Base-by-base conservation (phyloP, 1,284 basidiomycete genomes). In the Chalciporus sp. region DNA sequence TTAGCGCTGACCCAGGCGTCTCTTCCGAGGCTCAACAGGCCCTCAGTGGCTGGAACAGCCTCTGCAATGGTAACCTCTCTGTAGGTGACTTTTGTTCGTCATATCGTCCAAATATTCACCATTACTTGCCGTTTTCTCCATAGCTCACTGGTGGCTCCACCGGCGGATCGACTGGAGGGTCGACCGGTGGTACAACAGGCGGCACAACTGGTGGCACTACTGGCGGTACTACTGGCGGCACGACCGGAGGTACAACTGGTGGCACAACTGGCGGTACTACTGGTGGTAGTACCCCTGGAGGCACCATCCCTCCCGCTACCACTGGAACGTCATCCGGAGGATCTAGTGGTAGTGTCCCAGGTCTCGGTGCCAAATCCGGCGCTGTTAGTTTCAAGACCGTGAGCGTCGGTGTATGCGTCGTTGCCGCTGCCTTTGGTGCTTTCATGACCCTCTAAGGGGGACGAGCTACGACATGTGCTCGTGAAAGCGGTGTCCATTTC, bases 81-180 rank as follows among this genome's bases (percentile, higher is more conserved):
- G 64, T 69, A 17, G 6, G 66, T 7, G 7, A 47, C 0, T 8
- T 8, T 16, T 7, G 8, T 1, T 4, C 5, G 2, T 12, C 40
- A 12, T 14, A 7, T 5, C 2, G 12, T 35, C 26, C n/a, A 35
- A 19, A 0, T 0, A 16, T 39, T 47, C 2, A 52, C 20, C 20
- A 48, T 46, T 29, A 3, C 27, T 19, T 40, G 19, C 2, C 2
- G 23, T 42, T 16, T 10, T 1, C 7, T 35, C 16, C 11, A 40
- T 52, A 68, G 66, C 55, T 68, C 43, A 23, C 19, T 26, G 17
- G 61, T n/a, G 51, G 55, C 14, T 48, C 27, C 4, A 31, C 42
- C 8, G 27, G 35, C 37, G 47, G 46, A 8, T 42, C 42, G 12
- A 47, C 46, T 27, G 17, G 41, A 7, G 37, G 51, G 10, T 44